Evolutionary conservation across 192 early-diverging fungal species (phyloP), one percentile per base, ranked within the genome.

Genomic region (Umbelopsis isabellina): DNA sequence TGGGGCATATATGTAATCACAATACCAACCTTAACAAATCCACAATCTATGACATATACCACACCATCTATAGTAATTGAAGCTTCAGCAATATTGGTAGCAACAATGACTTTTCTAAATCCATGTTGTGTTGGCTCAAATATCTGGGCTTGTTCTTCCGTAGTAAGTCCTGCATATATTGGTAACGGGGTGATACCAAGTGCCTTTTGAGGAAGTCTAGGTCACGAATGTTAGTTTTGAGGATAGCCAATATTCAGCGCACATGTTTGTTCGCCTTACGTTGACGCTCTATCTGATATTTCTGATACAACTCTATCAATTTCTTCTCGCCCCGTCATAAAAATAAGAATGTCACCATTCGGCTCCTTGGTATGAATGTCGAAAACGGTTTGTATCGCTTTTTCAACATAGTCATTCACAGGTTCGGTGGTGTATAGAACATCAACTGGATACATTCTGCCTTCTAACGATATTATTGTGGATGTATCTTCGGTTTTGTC

Each of bases 31-130:
- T 93, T 92, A 41, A 90, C 91, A 83, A 93, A 92, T 2, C 93
- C 93, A 65, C 81, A 81, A 76, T 95, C 93, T 67, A 95, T 79
- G 6, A 95, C 91, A 68, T 87, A 92, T 5, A 86, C 86, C 20
- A 94, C 89, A 0, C 89, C 91, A 27, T 90, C 87, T 49, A 95
- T 86, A 0, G 92, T 93, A 5, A 94, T 81, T 3, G 89, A 91
- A 4, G 93, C 92, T 71, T 97, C 95, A 3, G 95, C 95, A 33
- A 95, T 88, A 65, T 96, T 97, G 12, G 95, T 97, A 0, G 97
- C 85, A 2, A 99, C 87, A 0, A 99, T 84, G 0, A 97, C 89
- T 72, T 96, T 97, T 11, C 97, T 85, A 4, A 80, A 83, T 9
- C 85, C 81, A 1, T 65, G 45, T 2, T 83, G 74, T 3, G 83